Evolutionary conservation across 495 filamentous ascomycete genomes (phyloP).

Genomic region (Entonaema liquescens): DNA sequence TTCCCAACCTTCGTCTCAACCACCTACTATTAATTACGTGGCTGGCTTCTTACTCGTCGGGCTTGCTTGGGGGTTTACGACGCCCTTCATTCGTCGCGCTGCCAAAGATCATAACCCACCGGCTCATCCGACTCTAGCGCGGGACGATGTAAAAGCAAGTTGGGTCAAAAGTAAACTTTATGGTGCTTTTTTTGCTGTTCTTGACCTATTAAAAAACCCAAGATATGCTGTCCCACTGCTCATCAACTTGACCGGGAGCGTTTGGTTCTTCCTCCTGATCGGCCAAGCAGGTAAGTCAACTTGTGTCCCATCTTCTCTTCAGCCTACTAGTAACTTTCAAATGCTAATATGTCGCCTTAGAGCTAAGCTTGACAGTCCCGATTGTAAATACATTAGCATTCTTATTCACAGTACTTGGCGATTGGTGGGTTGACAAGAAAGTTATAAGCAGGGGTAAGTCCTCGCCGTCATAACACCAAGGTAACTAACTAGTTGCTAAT

Average conservation of each 20-base stretch:
- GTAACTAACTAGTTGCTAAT: slow-evolving; percentile 10
- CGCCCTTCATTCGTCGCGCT: slow-evolving; percentile 77
- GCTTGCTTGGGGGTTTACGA: slow-evolving; percentile 81
- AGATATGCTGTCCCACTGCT: slow-evolving; percentile 85
- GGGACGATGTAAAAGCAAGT: slow-evolving; percentile 49
- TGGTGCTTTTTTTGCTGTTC: slow-evolving; percentile 72
- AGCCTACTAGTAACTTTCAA: background rate
- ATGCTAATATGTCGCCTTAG: slow-evolving; percentile 53
- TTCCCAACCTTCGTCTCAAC: slow-evolving; percentile 47
- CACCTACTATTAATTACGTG: slow-evolving; percentile 78
- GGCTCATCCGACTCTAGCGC: slow-evolving; percentile 59
- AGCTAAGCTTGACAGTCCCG: slow-evolving; percentile 91
- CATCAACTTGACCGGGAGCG: slow-evolving; percentile 89
- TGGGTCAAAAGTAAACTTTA: slow-evolving; percentile 65
- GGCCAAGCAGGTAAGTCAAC: slow-evolving; percentile 80
- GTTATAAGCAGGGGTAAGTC: slow-evolving; percentile 77
- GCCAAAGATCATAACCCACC: slow-evolving; percentile 66
- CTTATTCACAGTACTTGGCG: slow-evolving; percentile 91
- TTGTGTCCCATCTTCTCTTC: background rate
- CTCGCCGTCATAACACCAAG: slow-evolving; percentile 1
- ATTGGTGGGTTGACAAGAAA: slow-evolving; percentile 95
- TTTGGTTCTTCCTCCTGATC: slow-evolving; percentile 98
- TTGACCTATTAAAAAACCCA: slow-evolving; percentile 81
- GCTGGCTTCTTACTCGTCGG: slow-evolving; percentile 92
- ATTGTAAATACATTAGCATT: slow-evolving; percentile 95